phyloP scores from a whole-genome alignment of 306 rosid genomes.

The Luffa acutangula region DNA sequence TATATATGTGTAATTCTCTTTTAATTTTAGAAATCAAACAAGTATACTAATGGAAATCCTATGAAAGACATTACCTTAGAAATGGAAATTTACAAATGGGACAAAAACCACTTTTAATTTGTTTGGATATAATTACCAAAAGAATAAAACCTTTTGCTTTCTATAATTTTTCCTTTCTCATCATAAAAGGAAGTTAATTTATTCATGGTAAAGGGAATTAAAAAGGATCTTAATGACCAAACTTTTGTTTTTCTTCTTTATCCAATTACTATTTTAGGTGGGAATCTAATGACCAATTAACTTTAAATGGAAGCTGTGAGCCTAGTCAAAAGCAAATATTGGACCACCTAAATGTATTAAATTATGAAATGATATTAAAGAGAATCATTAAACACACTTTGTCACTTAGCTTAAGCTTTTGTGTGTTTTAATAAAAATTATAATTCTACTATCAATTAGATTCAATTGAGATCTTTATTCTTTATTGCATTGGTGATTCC shows the following conservation, averaged over 20 bases:
- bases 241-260: neutral
- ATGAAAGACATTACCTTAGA: neutral
- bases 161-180: neutral
- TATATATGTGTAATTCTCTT: too few species aligned
- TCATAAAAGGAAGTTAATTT: neutral
- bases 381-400: neutral
- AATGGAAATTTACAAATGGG: neutral
- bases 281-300: neutral
- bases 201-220: neutral
- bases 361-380: neutral
- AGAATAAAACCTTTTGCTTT: neutral
- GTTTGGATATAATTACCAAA: neutral
- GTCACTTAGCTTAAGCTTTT: neutral
- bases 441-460: neutral
- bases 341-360: neutral
- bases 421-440: neutral
- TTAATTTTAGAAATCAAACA: neutral
- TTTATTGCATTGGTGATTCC: neutral
- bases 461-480: neutral
- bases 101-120: neutral
- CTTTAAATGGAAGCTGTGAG: neutral
- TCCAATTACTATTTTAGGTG: neutral
- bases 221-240: neutral
- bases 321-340: neutral
- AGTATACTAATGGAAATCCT: conserved; percentile 6